Conservation (phyloP, 192 early-diverging fungal genomes). For the Chytriomyces sp. region DNA sequence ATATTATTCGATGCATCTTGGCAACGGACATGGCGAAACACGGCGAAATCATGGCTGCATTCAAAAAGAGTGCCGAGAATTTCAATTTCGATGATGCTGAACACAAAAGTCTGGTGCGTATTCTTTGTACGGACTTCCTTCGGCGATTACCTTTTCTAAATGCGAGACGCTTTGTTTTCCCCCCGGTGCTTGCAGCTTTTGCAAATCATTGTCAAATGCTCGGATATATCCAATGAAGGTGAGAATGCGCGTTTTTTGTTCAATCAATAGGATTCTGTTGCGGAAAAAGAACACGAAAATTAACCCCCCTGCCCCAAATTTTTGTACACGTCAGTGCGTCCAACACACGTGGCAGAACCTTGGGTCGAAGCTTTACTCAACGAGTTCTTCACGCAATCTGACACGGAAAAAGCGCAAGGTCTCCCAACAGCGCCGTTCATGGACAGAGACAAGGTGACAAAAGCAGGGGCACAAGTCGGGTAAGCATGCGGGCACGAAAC, state of each 20-base stretch:
- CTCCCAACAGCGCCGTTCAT: conserved; percentile 61
- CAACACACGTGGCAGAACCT: conserved; percentile 44
- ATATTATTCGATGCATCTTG: conserved; percentile 57
- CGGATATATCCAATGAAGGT: conserved; percentile 61
- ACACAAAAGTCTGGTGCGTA: conserved; percentile 47
- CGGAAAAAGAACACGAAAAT: no score
- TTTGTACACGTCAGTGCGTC: conserved; percentile 38
- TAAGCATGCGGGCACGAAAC: conserved; percentile 12
- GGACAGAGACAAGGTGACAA: conserved; percentile 63
- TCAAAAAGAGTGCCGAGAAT: conserved; percentile 45
- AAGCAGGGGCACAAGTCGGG: conserved; percentile 53
- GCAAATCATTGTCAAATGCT: conserved; percentile 60
- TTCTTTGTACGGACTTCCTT: neutral
- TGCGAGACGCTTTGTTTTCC: neutral
- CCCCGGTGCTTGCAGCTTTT: conserved; percentile 45
- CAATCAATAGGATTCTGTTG: neutral
- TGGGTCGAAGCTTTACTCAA: conserved; percentile 63
- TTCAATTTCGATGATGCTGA: conserved; percentile 54
- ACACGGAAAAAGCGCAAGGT: conserved; percentile 57
- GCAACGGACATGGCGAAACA: conserved; percentile 65
- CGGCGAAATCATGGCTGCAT: conserved; percentile 50
- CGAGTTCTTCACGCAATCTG: conserved; percentile 62
- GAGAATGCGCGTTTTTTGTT: neutral
- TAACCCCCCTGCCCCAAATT: conserved; percentile 9
- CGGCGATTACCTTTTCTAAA: neutral